A percentile compares a stretch with the other conserved stretches of the same genome.
Conservation (phyloP, 768 basidiomycete species). For the Tulasnella sp. region DNA sequence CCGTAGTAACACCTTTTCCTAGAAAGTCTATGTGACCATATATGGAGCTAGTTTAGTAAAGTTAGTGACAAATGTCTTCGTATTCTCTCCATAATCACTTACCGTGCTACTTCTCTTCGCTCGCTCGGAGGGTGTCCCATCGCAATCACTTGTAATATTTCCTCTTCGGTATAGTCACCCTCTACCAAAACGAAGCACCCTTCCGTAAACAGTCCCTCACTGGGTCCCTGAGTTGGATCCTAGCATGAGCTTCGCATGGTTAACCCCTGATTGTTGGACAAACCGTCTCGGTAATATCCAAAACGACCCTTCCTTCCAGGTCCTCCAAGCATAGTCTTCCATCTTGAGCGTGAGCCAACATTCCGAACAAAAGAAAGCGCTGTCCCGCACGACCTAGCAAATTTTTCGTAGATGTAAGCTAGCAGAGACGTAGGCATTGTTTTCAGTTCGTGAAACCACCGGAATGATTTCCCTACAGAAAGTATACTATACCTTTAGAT, state of each 20-base stretch:
- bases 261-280: slow-evolving; percentile 20
- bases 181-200: slow-evolving; percentile 91
- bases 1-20: slow-evolving; percentile 82
- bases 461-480: neutral
- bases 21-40: slow-evolving; percentile 96
- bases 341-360: slow-evolving; percentile 81
- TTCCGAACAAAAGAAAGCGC: slow-evolving; percentile 84
- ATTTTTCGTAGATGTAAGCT: slow-evolving; percentile 95
- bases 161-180: slow-evolving; percentile 91
- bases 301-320: slow-evolving; percentile 73
- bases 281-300: slow-evolving; percentile 82
- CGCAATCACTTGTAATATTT: slow-evolving; percentile 74
- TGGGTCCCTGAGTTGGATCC: slow-evolving; percentile 58
- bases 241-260: neutral
- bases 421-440: neutral
- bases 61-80: neutral
- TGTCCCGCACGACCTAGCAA: slow-evolving; percentile 80
- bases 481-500: slow-evolving; percentile 60
- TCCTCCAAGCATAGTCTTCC: slow-evolving; percentile 88
- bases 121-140: slow-evolving; percentile 98
- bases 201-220: slow-evolving; percentile 92
- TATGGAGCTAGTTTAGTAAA: slow-evolving; percentile 46
- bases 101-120: slow-evolving; percentile 72
- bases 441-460: neutral
- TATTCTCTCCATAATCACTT: slow-evolving; percentile 19